Evolutionary conservation across 2,329 filamentous ascomycete species (phyloP).

Genomic region (Monilinia vaccinii-corymbosi): DNA sequence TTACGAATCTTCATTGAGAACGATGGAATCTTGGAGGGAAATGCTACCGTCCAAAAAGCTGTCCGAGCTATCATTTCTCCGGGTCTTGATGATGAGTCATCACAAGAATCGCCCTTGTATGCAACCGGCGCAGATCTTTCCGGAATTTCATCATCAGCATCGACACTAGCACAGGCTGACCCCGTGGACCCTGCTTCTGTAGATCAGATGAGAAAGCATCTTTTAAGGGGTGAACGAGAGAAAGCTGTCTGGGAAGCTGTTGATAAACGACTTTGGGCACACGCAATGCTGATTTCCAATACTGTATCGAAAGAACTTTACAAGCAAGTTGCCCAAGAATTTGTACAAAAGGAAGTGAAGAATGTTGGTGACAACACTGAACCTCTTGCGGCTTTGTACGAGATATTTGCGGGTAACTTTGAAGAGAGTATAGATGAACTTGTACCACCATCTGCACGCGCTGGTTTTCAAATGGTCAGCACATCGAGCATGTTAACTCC

Average conservation of each 20-base stretch:
- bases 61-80: conserved; percentile 68
- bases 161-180: conserved; percentile 45
- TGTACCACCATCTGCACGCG: conserved; percentile 83
- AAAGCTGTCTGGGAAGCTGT: conserved; percentile 90
- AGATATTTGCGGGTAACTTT: conserved; percentile 85
- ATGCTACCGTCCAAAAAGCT: conserved; percentile 59
- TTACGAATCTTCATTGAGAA: conserved; percentile 73
- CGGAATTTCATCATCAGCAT: conserved; percentile 31
- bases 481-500: conserved; percentile 53
- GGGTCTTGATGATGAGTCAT: conserved; percentile 30
- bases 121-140: conserved; percentile 33
- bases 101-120: conserved; percentile 26
- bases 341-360: conserved; percentile 90
- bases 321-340: conserved; percentile 90
- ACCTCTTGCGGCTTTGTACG: conserved; percentile 83
- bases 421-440: conserved; percentile 95
- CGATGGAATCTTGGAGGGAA: conserved; percentile 74
- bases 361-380: conserved; percentile 71
- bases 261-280: conserved; percentile 90
- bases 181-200: conserved; percentile 60
- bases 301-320: conserved; percentile 73
- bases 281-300: conserved; percentile 82
- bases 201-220: conserved; percentile 60
- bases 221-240: conserved; percentile 76
- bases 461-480: conserved; percentile 83